phyloP scores from a whole-genome alignment of 2,329 filamentous ascomycete genomes.

The Calonectria honghensis region DNA sequence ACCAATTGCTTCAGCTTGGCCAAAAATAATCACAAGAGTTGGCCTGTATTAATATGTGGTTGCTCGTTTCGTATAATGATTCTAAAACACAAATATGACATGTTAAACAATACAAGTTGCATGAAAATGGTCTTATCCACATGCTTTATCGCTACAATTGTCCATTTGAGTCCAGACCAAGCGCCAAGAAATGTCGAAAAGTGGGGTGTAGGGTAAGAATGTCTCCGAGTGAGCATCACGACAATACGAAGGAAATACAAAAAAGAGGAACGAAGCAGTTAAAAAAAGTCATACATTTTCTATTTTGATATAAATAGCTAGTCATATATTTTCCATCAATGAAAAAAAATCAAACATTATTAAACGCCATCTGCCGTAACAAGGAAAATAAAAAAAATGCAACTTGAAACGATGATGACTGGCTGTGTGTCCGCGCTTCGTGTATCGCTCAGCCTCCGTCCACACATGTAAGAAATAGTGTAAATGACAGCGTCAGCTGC shows the following conservation, averaged over 20 bases:
- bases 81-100: background rate
- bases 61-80: background rate
- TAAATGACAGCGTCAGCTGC: constrained; percentile 20
- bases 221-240: background rate
- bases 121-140: background rate
- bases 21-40: background rate
- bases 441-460: constrained; percentile 9
- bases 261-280: background rate
- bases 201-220: background rate
- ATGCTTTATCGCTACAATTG: background rate
- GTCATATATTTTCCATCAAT: constrained; percentile 26
- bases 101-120: background rate
- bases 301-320: background rate
- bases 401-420: background rate
- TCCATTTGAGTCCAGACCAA: background rate
- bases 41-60: background rate
- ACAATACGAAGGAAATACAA: background rate
- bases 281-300: constrained; percentile 25
- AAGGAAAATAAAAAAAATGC: background rate
- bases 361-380: constrained; percentile 26
- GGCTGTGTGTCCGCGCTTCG: background rate
- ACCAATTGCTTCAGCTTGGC: constrained; percentile 22
- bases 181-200: background rate
- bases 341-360: constrained; percentile 8
- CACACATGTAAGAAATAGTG: background rate